These are phyloP conservation scores for Metschnikowia kunwiensis DNA, from an alignment of 805 yeast species.

Conservation along the genomic window DNA sequence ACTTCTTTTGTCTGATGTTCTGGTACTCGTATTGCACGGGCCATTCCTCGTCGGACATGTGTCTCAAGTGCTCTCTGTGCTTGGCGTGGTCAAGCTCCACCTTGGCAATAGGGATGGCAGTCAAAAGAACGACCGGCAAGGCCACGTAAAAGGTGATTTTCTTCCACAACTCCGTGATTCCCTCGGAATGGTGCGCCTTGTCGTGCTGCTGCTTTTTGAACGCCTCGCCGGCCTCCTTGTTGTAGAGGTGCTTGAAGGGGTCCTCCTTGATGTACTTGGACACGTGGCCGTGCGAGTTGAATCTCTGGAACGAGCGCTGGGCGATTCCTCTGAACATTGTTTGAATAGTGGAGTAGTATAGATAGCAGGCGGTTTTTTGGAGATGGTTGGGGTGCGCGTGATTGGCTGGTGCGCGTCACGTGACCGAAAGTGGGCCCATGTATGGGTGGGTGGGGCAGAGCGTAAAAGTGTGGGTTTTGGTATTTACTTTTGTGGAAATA, in stretches of 20 bases:
- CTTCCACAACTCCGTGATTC: conserved; percentile 78
- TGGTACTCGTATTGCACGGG: conserved; percentile 88
- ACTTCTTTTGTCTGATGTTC: conserved; percentile 82
- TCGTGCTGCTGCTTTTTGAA: conserved; percentile 61
- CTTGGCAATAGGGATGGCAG: conserved; percentile 77
- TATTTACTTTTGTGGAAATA: no score
- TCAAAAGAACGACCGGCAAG: conserved; percentile 71
- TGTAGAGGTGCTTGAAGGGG: conserved; percentile 38
- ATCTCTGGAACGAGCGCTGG: conserved; percentile 40
- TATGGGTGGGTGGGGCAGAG: no score
- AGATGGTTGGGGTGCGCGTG: background rate
- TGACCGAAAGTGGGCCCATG: no score
- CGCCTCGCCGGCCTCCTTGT: conserved; percentile 67
- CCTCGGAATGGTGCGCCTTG: conserved; percentile 73
- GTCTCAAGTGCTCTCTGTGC: conserved; percentile 76
- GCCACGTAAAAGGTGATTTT: conserved; percentile 79
- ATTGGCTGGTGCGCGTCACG: conserved; percentile 12
- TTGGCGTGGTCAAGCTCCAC: conserved; percentile 86
- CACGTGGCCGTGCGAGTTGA: conserved; percentile 38
- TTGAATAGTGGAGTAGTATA: no score
- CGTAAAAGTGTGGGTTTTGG: no score
- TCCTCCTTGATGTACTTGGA: conserved; percentile 41
- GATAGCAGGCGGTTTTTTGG: no score
- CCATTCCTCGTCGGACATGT: conserved; percentile 86
- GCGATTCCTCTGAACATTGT: conserved; percentile 36